These are phyloP conservation scores for Serendipita vermifera DNA, from an alignment of 768 basidiomycete species.

Conservation along the genomic window DNA sequence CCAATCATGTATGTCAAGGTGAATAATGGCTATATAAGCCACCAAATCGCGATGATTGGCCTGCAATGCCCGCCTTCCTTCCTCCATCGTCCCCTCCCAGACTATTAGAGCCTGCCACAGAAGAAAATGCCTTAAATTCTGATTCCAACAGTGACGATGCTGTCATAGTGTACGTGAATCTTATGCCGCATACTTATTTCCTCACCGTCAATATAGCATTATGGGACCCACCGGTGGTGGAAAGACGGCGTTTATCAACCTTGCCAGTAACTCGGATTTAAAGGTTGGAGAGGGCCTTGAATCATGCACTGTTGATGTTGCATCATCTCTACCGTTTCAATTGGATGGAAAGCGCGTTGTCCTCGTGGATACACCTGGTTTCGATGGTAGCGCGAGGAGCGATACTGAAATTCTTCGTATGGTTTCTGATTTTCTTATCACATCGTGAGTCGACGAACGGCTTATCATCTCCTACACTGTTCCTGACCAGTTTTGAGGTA, in stretches of 20 bases:
- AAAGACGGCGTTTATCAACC: constrained; percentile 21
- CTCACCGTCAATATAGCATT: constrained; percentile 16
- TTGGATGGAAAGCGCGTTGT: constrained; percentile 17
- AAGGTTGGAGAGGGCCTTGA: constrained; percentile 16
- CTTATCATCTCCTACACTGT: too few relatives aligned
- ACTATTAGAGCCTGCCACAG: too few relatives aligned
- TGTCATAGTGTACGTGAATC: too few relatives aligned
- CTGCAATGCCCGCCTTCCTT: too few relatives aligned
- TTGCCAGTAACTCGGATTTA: neutral
- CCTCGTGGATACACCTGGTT: constrained; percentile 12
- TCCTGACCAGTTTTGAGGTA: constrained; percentile 20
- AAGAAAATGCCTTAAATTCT: too few relatives aligned
- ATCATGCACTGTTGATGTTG: constrained; percentile 20
- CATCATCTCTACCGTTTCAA: constrained; percentile 14
- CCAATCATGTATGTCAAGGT: too few relatives aligned
- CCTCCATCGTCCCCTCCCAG: too few relatives aligned
- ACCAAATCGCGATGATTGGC: too few relatives aligned
- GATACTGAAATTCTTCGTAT: constrained; percentile 20
- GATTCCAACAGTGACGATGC: too few relatives aligned
- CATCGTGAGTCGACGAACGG: neutral
- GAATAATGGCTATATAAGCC: too few relatives aligned
- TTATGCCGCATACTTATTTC: too few relatives aligned
- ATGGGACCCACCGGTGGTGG: constrained; percentile 24
- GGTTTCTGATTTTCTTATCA: constrained; percentile 17
- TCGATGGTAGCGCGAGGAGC: constrained; percentile 17